phyloP scores from a whole-genome alignment of 345 rosid genomes.

The Kernera saxatilis region DNA sequence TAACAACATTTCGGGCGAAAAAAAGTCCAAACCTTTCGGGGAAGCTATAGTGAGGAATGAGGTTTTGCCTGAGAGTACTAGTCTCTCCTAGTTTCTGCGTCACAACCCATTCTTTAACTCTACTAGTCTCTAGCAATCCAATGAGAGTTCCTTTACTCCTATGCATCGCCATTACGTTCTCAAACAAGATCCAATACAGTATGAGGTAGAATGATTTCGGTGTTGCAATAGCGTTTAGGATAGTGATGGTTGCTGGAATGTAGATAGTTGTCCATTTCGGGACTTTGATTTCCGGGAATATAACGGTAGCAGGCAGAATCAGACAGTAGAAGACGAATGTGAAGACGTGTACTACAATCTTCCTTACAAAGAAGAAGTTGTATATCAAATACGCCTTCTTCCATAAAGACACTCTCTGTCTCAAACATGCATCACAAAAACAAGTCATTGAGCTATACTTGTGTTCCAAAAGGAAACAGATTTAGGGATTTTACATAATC shows the following conservation, averaged over 20 bases:
- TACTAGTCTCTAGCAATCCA: conserved; percentile 76
- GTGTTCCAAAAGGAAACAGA: neutral
- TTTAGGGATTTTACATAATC: neutral
- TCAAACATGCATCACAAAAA: neutral
- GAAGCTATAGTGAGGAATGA: conserved; percentile 41
- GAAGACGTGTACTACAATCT: conserved; percentile 76
- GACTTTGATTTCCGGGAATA: conserved; percentile 81
- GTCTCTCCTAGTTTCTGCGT: conserved; percentile 85
- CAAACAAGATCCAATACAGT: conserved; percentile 72
- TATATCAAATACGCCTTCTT: conserved; percentile 79
- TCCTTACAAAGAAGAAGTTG: conserved; percentile 85
- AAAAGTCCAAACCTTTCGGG: conserved; percentile 52
- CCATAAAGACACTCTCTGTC: conserved; percentile 72
- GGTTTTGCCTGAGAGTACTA: conserved; percentile 37
- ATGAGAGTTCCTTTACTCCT: conserved; percentile 80
- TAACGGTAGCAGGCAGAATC: conserved; percentile 70
- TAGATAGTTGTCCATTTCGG: conserved; percentile 89
- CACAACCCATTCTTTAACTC: conserved; percentile 94
- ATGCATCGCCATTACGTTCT: conserved; percentile 91
- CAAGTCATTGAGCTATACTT: neutral
- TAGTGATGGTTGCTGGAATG: conserved; percentile 68
- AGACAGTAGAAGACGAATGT: conserved; percentile 82
- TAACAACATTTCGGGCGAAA: neutral
- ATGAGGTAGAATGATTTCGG: conserved; percentile 56
- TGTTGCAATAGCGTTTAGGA: conserved; percentile 79